Evolutionary conservation across 1,284 basidiomycete species (phyloP).

Genomic region (Pisolithus thermaeus): DNA sequence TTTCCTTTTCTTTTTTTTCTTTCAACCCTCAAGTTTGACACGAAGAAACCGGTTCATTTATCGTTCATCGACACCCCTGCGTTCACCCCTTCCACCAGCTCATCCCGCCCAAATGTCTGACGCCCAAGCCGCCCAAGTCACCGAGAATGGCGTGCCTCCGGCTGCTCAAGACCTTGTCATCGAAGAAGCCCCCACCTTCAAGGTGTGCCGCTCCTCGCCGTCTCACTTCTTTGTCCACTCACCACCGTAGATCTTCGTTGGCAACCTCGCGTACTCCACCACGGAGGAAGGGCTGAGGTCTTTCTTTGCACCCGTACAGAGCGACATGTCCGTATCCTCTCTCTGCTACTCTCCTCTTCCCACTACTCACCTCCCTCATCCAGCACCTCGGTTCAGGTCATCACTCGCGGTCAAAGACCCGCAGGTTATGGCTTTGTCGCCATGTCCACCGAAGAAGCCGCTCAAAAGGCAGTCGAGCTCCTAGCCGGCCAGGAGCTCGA

Average conservation of each 20-base stretch:
- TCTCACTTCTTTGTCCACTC: conserved; percentile 10
- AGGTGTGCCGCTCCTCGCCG: conserved; percentile 46
- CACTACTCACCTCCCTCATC: conserved; percentile 19
- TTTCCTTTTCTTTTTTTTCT: conserved; percentile 38
- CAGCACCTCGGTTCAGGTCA: conserved; percentile 74
- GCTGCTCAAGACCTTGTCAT: conserved; percentile 57
- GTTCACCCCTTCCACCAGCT: conserved; percentile 50
- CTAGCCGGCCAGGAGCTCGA: conserved; percentile 87
- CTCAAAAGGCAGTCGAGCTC: conserved; percentile 78
- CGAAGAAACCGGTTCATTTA: conserved; percentile 75
- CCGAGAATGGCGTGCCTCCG: conserved; percentile 74
- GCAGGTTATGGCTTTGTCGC: conserved; percentile 92
- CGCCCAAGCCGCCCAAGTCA: conserved; percentile 73
- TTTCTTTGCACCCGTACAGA: conserved; percentile 79
- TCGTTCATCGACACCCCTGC: conserved; percentile 37
- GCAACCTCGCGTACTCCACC: conserved; percentile 83
- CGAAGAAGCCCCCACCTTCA: conserved; percentile 71
- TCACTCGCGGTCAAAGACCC: conserved; percentile 73
- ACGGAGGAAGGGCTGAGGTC: conserved; percentile 86
- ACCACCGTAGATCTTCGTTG: conserved; percentile 67
- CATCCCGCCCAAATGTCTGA: conserved; percentile 69
- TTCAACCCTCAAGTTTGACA: conserved; percentile 74
- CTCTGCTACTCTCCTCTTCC: conserved; percentile 9
- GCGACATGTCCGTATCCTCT: conserved; percentile 64
- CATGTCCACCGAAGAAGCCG: conserved; percentile 74